Base-by-base conservation (phyloP, 1,284 basidiomycete species). In the Ustilago xerochloae region DNA sequence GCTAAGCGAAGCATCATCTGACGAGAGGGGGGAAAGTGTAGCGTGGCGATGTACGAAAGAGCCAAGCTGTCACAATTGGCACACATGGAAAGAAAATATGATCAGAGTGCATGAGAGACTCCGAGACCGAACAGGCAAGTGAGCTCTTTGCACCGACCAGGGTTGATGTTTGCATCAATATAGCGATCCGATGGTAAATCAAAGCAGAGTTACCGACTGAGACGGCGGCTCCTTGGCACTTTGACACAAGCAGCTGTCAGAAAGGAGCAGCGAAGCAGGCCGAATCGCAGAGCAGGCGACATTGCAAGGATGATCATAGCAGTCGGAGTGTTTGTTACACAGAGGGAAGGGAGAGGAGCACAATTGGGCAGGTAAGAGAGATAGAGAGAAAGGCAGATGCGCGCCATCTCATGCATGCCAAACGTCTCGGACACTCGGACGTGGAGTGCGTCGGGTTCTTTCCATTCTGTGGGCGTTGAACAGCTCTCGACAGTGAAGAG, bases 381-480 rank as follows among this genome's bases (percentile, higher is more conserved):
- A 22, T 8, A 41, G 20, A 20, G 38, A 41, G n/a, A 20, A 7
- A 20, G 7, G n/a, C 18, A 20, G 38, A 8, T 22, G 45, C 13
- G 8, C n/a, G n/a, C n/a, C 16, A 24, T 32, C 38, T 50, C 39
- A 63, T 69, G 61, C 66, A 69, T 69, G 66, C 66, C 66, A 69
- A 32, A 59, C 56, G 43, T 63, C 66, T 69, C 66, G 66, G 66
- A 59, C 66, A 50, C 61, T 69, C 66, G 56, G 66, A 59, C 66
- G 66, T 60, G 48, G 66, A 69, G 60, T 68, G 65, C 65, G 43
- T 63, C 63, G 63, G 61, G 39, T 39, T 54, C 30, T n/a, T n/a
- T n/a, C n/a, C n/a, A n/a, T n/a, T n/a, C n/a, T n/a, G n/a, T n/a
- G n/a, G n/a, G n/a, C n/a, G n/a, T n/a, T n/a, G n/a, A n/a, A n/a